These are phyloP conservation scores for Ascochyta fabae DNA, from an alignment of 2,329 filamentous ascomycete species.

Conservation along the genomic window DNA sequence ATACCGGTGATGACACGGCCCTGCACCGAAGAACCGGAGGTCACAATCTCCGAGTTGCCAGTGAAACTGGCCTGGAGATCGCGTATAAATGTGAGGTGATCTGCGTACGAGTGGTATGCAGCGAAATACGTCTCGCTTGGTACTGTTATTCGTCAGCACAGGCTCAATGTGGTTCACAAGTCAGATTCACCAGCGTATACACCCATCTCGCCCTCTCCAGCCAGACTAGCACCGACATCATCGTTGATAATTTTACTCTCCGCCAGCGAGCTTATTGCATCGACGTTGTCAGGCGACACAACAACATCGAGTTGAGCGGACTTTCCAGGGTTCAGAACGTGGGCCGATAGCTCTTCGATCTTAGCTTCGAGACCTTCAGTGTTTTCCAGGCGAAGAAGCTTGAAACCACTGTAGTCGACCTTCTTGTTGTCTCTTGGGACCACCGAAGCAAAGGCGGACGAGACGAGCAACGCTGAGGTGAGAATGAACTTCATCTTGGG, in stretches of 20 bases:
- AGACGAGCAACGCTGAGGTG: conserved; percentile 34
- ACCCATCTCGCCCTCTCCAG: conserved; percentile 39
- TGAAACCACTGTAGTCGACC: conserved; percentile 48
- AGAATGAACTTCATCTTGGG: conserved; percentile 40
- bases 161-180: background rate
- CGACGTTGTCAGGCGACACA: conserved; percentile 43
- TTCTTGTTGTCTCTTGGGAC: conserved; percentile 38
- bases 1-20: conserved; percentile 45
- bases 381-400: conserved; percentile 42
- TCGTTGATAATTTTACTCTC: conserved; percentile 42
- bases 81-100: conserved; percentile 42
- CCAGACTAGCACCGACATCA: conserved; percentile 43
- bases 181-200: conserved; percentile 33
- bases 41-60: conserved; percentile 43
- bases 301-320: conserved; percentile 42
- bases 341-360: conserved; percentile 41
- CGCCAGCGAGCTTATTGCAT: conserved; percentile 36
- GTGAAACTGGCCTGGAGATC: conserved; percentile 45
- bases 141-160: conserved; percentile 24
- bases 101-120: conserved; percentile 45
- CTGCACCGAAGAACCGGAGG: conserved; percentile 41
- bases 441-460: conserved; percentile 30
- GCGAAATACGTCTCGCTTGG: conserved; percentile 47
- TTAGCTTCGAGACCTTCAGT: conserved; percentile 32
- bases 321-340: conserved; percentile 43